phyloP scores from a whole-genome alignment of 495 filamentous ascomycete species.

The Penicillium angulare region DNA sequence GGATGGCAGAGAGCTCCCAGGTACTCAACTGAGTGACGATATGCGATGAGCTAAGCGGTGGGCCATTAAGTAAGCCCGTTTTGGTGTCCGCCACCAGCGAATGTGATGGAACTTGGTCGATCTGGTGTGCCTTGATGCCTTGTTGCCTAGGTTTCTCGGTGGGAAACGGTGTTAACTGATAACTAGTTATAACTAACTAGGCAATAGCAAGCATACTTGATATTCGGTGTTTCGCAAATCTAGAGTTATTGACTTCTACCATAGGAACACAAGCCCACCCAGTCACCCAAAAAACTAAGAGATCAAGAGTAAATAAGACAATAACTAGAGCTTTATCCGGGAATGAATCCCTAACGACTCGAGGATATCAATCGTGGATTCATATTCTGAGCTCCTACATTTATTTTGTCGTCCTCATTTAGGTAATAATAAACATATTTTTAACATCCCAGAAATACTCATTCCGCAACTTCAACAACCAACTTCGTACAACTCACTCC shows the following conservation, averaged over 20 bases:
- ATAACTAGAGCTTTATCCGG: no score
- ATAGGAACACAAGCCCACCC: no score
- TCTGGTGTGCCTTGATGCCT: conserved; percentile 26
- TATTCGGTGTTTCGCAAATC: neutral
- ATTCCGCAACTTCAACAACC: conserved; percentile 41
- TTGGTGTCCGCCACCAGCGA: conserved; percentile 33
- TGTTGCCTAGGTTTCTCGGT: neutral
- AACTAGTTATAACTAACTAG: neutral
- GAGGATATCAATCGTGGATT: no score
- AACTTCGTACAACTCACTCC: conserved; percentile 52
- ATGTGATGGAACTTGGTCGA: conserved; percentile 44
- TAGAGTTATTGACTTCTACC: no score
- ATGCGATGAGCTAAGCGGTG: conserved; percentile 41
- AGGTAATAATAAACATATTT: no score
- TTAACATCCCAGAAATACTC: no score
- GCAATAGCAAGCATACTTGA: neutral
- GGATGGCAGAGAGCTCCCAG: conserved; percentile 32
- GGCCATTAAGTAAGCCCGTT: conserved; percentile 22
- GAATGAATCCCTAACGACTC: no score
- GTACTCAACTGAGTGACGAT: conserved; percentile 45
- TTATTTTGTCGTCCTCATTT: no score
- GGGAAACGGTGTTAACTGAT: no score
- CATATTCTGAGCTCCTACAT: no score
- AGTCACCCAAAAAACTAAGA: no score
- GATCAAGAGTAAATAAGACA: no score